These are phyloP conservation scores for Leptographium wingfieldii DNA, from an alignment of 2,329 filamentous ascomycete genomes.

Conservation along the genomic window DNA sequence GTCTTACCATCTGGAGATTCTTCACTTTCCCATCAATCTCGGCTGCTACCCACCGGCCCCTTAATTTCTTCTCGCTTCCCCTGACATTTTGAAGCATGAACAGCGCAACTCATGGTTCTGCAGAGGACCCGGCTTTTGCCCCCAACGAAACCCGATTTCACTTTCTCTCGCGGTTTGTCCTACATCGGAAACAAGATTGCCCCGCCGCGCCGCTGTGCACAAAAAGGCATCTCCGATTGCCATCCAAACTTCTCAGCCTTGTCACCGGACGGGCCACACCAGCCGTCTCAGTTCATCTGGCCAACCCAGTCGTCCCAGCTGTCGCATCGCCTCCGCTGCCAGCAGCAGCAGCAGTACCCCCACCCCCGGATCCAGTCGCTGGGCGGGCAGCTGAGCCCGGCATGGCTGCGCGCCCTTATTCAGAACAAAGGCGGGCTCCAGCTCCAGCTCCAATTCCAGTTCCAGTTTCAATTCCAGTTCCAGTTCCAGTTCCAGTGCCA, in stretches of 20 bases:
- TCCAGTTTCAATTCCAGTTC: too few relatives aligned
- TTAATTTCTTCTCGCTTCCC: neutral
- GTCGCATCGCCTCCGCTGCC: neutral
- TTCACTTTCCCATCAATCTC: neutral
- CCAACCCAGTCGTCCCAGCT: too few relatives aligned
- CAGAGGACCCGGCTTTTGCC: neutral
- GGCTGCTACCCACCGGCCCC: neutral
- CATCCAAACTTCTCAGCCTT: neutral
- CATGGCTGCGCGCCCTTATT: neutral
- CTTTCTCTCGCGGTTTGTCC: neutral
- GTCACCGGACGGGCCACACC: neutral
- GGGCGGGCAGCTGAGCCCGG: neutral
- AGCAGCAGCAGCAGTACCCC: too few relatives aligned
- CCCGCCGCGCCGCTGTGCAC: neutral
- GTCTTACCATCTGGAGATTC: neutral
- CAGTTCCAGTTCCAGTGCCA: too few relatives aligned
- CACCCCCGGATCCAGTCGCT: neutral
- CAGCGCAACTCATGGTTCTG: neutral
- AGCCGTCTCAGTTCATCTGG: neutral
- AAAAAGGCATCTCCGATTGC: neutral
- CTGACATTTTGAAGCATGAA: neutral
- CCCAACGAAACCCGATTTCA: neutral
- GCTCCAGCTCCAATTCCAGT: too few relatives aligned
- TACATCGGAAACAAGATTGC: neutral
- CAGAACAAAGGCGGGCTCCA: neutral